A percentile compares a stretch with the other conserved stretches of the same genome.
Evolutionary conservation across 331 rosid genomes (phyloP).

Genomic region (Prunus yedoensis): DNA sequence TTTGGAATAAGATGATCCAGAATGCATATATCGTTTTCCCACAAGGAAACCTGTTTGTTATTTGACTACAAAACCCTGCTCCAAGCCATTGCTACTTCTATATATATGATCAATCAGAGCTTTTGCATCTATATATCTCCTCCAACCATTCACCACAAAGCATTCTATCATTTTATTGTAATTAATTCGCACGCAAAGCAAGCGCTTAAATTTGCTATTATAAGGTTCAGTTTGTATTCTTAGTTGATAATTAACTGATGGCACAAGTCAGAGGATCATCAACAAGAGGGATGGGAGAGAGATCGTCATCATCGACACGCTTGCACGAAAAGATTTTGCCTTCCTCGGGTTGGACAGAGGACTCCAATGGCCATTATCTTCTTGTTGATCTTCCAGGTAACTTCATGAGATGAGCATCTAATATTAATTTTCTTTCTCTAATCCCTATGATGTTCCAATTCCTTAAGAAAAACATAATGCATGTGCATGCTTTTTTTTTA

Average conservation of each 20-base stretch:
- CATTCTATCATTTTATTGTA: too few relatives aligned
- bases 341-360: constrained; percentile 60
- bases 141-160: neutral
- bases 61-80: too few relatives aligned
- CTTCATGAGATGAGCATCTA: neutral
- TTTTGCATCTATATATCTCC: neutral
- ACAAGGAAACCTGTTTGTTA: constrained; percentile 38
- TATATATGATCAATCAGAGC: neutral
- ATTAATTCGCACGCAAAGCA: neutral
- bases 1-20: constrained; percentile 51
- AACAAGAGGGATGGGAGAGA: too few relatives aligned
- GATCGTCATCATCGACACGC: neutral
- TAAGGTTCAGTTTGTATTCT: neutral
- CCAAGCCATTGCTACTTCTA: neutral
- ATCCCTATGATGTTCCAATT: neutral
- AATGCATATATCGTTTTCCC: constrained; percentile 26
- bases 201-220: neutral
- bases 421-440: neutral
- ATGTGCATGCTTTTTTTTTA: neutral
- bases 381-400: constrained; percentile 73
- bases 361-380: constrained; percentile 50
- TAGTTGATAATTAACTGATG: constrained; percentile 31
- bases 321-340: constrained; percentile 39
- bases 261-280: constrained; percentile 29
- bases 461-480: neutral